Evolutionary conservation across 257 asterid species (phyloP).

Genomic region (Craterostigma plantagineum): DNA sequence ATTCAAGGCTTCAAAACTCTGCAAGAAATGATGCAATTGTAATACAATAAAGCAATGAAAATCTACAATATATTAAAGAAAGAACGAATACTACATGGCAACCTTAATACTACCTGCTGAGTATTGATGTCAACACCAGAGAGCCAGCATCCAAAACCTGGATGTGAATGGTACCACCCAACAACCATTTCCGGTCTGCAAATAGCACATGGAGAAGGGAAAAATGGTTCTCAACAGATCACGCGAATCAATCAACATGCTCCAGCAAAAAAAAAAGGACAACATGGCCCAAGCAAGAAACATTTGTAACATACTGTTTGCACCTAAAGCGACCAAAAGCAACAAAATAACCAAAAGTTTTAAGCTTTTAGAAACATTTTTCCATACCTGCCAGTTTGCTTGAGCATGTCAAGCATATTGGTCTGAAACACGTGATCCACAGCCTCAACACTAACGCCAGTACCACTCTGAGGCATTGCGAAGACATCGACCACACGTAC

Average conservation of each 20-base stretch:
- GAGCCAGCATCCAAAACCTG: conserved; percentile 98
- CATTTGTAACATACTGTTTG: neutral
- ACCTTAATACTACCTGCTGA: conserved; percentile 48
- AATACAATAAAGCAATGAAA: neutral
- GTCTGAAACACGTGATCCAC: conserved; percentile 96
- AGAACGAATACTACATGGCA: too few relatives aligned
- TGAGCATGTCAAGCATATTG: conserved; percentile 97
- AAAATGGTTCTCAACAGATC: too few relatives aligned
- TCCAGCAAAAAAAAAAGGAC: too few relatives aligned
- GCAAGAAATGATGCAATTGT: conserved; percentile 9
- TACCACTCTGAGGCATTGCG: conserved; percentile 99
- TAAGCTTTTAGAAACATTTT: neutral
- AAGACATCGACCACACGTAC: conserved; percentile 92
- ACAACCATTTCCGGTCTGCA: conserved; percentile 98
- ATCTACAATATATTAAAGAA: conserved; percentile 1
- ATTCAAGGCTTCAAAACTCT: conserved; percentile 98
- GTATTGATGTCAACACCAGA: conserved; percentile 95
- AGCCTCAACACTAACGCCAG: conserved; percentile 97
- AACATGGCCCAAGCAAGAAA: too few relatives aligned
- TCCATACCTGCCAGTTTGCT: conserved; percentile 79
- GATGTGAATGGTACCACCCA: conserved; percentile 99
- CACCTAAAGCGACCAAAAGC: conserved; percentile 2
- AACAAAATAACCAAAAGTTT: neutral
- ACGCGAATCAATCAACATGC: too few relatives aligned
- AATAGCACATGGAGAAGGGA: neutral